Conservation (phyloP, 2,329 filamentous ascomycete genomes). For the Aspergillus sp. region DNA sequence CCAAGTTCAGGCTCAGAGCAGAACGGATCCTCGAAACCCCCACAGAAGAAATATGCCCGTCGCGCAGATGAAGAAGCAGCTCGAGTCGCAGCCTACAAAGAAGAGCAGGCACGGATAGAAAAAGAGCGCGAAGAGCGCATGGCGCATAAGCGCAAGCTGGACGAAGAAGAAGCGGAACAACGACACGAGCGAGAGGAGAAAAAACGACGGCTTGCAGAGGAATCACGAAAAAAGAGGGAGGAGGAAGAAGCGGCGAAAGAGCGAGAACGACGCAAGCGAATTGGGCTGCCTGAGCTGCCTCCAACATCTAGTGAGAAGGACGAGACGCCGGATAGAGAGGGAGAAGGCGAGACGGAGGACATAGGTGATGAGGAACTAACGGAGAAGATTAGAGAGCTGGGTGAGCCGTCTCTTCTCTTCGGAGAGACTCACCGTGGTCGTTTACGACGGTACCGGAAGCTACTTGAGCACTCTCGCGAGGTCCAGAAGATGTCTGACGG, state of each 20-base stretch:
- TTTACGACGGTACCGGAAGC: slow-evolving; percentile 68
- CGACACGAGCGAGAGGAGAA: slow-evolving; percentile 76
- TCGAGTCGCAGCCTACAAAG: slow-evolving; percentile 74
- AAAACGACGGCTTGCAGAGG: slow-evolving; percentile 74
- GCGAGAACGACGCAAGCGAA: slow-evolving; percentile 66
- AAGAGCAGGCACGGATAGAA: slow-evolving; percentile 75
- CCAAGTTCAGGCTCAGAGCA: slow-evolving; percentile 19
- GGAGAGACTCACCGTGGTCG: slow-evolving; percentile 73
- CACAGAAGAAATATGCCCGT: slow-evolving; percentile 73
- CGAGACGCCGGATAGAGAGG: slow-evolving; percentile 35
- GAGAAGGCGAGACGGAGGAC: slow-evolving; percentile 47
- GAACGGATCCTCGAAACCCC: slow-evolving; percentile 21
- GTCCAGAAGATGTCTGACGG: slow-evolving; percentile 59
- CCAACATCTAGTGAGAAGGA: slow-evolving; percentile 28
- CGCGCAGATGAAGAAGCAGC: slow-evolving; percentile 83
- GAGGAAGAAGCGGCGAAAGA: slow-evolving; percentile 75
- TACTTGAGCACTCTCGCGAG: slow-evolving; percentile 49
- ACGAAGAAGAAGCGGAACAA: slow-evolving; percentile 77
- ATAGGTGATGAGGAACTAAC: slow-evolving; percentile 70
- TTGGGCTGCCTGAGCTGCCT: slow-evolving; percentile 76
- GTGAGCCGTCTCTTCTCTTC: slow-evolving; percentile 74
- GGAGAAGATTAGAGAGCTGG: slow-evolving; percentile 66
- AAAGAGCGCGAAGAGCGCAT: slow-evolving; percentile 68
- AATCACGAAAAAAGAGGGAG: slow-evolving; percentile 68
- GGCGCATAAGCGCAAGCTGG: slow-evolving; percentile 79